phyloP scores from a whole-genome alignment of 495 filamentous ascomycete species.

The Chaetomium cochliodes region DNA sequence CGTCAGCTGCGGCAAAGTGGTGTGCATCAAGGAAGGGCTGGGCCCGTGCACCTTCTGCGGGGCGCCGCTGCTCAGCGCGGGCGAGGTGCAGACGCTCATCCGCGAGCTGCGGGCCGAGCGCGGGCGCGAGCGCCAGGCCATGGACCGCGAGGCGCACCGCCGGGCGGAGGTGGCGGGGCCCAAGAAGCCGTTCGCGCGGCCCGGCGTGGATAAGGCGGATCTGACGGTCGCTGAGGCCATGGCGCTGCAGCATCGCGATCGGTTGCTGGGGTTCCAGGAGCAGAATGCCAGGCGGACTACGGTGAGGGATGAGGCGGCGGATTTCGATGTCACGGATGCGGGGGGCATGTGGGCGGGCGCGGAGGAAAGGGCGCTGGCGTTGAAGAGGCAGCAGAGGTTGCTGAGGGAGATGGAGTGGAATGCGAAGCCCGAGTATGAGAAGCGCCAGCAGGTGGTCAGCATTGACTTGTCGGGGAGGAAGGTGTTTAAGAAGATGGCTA shows the following conservation, averaged over 20 bases:
- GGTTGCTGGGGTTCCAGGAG: conserved; percentile 76
- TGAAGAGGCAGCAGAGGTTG: conserved; percentile 88
- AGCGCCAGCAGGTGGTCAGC: conserved; percentile 80
- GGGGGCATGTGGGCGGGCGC: conserved; percentile 86
- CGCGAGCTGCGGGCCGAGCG: conserved; percentile 81
- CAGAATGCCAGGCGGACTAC: conserved; percentile 85
- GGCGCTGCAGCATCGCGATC: conserved; percentile 78
- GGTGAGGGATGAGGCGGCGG: conserved; percentile 88
- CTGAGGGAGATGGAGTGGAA: conserved; percentile 88
- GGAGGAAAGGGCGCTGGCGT: conserved; percentile 76
- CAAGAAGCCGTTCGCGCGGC: conserved; percentile 27
- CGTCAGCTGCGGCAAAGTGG: conserved; percentile 89
- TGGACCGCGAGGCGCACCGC: conserved; percentile 65
- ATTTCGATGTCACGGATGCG: conserved; percentile 75
- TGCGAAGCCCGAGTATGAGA: conserved; percentile 88
- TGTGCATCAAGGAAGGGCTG: conserved; percentile 90
- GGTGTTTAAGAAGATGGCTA: conserved; percentile 70
- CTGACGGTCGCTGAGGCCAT: conserved; percentile 48
- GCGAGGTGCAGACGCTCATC: conserved; percentile 82
- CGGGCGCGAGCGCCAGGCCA: conserved; percentile 77
- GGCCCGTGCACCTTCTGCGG: conserved; percentile 94
- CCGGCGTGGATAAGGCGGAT: conserved; percentile 37
- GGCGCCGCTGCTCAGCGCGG: conserved; percentile 63
- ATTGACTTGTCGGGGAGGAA: conserved; percentile 79
- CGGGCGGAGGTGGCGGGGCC: conserved; percentile 62